These are phyloP conservation scores for Colletotrichum phormii DNA, from an alignment of 2,329 filamentous ascomycete genomes.

Conservation along the genomic window DNA sequence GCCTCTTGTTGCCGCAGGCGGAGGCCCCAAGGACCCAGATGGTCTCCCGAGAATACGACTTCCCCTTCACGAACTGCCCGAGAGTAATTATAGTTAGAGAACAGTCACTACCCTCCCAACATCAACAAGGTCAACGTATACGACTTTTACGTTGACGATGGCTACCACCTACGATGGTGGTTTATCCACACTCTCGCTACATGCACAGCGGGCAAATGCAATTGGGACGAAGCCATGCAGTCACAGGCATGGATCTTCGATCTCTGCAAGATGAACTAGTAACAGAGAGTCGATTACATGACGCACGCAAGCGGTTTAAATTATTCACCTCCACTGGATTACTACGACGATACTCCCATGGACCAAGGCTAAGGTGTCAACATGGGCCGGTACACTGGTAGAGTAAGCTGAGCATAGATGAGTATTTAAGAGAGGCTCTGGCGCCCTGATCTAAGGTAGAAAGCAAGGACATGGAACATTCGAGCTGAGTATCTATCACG, in stretches of 20 bases:
- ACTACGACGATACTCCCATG: no score
- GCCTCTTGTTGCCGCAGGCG: background rate
- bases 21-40: background rate
- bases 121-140: background rate
- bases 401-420: no score
- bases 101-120: background rate
- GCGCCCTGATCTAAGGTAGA: no score
- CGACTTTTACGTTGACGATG: background rate
- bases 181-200: accelerated
- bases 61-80: background rate
- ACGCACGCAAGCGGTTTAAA: no score
- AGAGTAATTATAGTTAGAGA: background rate
- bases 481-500: no score
- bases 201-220: background rate
- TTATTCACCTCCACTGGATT: no score
- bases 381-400: no score
- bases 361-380: no score
- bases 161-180: background rate
- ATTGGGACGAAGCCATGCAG: accelerated
- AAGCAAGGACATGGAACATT: no score
- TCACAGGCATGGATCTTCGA: background rate
- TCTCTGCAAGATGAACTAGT: no score
- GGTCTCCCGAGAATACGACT: background rate
- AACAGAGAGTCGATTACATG: no score
- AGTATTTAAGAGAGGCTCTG: no score